Conservation (phyloP, 1,139 yeast genomes). For the Yamadazyma jaroonii region DNA sequence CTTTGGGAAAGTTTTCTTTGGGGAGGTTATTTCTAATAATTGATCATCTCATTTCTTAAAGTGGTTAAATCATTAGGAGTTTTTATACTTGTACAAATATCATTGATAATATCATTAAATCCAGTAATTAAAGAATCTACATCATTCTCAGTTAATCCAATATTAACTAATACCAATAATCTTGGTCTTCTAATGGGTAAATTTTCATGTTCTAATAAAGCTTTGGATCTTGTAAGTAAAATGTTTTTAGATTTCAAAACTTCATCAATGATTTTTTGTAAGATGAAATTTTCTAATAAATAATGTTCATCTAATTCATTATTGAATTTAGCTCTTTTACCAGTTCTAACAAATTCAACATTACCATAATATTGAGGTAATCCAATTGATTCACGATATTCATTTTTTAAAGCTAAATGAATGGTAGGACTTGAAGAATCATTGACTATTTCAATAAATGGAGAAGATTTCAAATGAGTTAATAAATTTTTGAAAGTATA, state of each 20-base stretch:
- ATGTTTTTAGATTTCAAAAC: slow-evolving; percentile 50
- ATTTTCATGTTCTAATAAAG: slow-evolving; percentile 70
- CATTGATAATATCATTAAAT: slow-evolving; percentile 17
- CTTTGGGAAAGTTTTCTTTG: too few species aligned
- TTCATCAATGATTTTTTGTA: slow-evolving; percentile 62
- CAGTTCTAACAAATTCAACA: slow-evolving; percentile 34
- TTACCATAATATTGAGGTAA: slow-evolving; percentile 51
- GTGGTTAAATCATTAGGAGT: slow-evolving; percentile 18
- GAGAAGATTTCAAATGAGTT: slow-evolving; percentile 18
- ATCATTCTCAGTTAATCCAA: slow-evolving; percentile 55
- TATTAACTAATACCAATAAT: slow-evolving; percentile 58
- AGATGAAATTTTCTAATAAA: slow-evolving; percentile 58
- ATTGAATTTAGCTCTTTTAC: slow-evolving; percentile 32
- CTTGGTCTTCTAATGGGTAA: slow-evolving; percentile 72
- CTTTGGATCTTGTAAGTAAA: slow-evolving; percentile 67
- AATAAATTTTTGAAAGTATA: slow-evolving; percentile 20
- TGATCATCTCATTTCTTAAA: slow-evolving; percentile 2
- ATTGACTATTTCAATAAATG: slow-evolving; percentile 54
- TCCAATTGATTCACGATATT: slow-evolving; percentile 38
- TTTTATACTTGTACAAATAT: slow-evolving; percentile 17
- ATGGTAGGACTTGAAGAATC: slow-evolving; percentile 61
- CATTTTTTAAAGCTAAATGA: slow-evolving; percentile 53
- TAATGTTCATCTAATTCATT: slow-evolving; percentile 41
- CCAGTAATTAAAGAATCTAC: slow-evolving; percentile 25
- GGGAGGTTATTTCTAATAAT: too few species aligned